phyloP scores from a whole-genome alignment of 1,139 yeast genomes.

The Casaregolazyma suthepensis region DNA sequence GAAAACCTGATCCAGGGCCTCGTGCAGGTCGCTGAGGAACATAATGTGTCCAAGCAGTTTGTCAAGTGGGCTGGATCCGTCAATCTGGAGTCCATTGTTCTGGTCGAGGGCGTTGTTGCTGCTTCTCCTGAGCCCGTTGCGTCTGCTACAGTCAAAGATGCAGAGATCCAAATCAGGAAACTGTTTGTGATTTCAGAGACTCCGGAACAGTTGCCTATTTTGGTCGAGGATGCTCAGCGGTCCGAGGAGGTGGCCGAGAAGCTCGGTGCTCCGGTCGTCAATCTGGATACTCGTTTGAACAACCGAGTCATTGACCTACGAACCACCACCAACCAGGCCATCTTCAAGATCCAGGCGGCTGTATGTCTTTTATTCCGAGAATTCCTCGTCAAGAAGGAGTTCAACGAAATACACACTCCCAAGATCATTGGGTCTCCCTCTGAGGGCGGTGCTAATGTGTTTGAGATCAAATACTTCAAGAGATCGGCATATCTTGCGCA shows the following conservation, averaged over 20 bases:
- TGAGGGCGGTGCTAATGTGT: slow-evolving; percentile 97
- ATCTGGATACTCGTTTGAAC: slow-evolving; percentile 93
- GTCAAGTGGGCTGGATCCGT: slow-evolving; percentile 91
- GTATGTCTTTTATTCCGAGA: slow-evolving; percentile 87
- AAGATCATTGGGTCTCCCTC: slow-evolving; percentile 92
- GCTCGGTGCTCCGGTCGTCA: slow-evolving; percentile 85
- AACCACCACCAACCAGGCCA: slow-evolving; percentile 95
- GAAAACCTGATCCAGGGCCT: slow-evolving; percentile 75
- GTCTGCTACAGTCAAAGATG: slow-evolving; percentile 87
- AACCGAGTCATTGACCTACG: slow-evolving; percentile 93
- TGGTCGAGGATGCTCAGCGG: slow-evolving; percentile 93
- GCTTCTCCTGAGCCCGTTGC: slow-evolving; percentile 84
- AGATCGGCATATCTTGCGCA: slow-evolving; percentile 92
- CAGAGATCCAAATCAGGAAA: slow-evolving; percentile 72
- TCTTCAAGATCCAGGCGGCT: slow-evolving; percentile 88
- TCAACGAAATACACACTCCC: slow-evolving; percentile 93
- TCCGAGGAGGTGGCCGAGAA: slow-evolving; percentile 94
- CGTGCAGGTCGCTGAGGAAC: slow-evolving; percentile 60
- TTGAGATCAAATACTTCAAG: slow-evolving; percentile 88
- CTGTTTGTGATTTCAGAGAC: slow-evolving; percentile 77
- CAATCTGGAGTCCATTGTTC: slow-evolving; percentile 82
- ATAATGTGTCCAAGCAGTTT: slow-evolving; percentile 82
- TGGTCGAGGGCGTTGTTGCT: slow-evolving; percentile 77
- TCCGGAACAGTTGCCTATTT: slow-evolving; percentile 87
- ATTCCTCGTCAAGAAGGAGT: slow-evolving; percentile 59